A percentile compares a stretch with the other conserved stretches of the same genome.
Evolutionary conservation across 495 filamentous ascomycete species (phyloP).

Genomic region (Opeltia flavorubescens): DNA sequence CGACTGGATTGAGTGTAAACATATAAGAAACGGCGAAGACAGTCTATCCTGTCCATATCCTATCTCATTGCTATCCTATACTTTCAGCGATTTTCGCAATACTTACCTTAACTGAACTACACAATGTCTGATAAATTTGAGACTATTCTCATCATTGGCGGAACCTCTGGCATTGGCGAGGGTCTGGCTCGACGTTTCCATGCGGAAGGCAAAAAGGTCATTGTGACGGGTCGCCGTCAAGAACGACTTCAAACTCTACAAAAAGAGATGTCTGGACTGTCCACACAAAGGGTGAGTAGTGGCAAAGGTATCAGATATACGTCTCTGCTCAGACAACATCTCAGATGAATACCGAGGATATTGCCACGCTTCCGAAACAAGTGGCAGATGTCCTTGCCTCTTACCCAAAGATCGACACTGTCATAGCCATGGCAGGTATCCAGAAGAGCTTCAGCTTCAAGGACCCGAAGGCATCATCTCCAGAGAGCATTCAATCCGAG

Average conservation of each 20-base stretch:
- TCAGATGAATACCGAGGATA: constrained; percentile 19
- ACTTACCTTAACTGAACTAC: too few relatives aligned
- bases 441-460: constrained; percentile 15
- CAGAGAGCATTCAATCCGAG: constrained; percentile 15
- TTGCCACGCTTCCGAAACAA: constrained; percentile 14
- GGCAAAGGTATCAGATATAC: too few relatives aligned
- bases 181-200: constrained; percentile 13
- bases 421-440: constrained; percentile 23
- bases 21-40: too few relatives aligned
- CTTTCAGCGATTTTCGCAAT: too few relatives aligned
- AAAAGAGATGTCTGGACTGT: constrained; percentile 20
- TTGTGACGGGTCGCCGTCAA: constrained; percentile 3
- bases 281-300: too few relatives aligned
- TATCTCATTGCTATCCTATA: too few relatives aligned
- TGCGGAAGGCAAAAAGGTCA: constrained; percentile 5
- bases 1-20: too few relatives aligned
- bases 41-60: too few relatives aligned
- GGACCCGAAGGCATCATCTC: constrained; percentile 13
- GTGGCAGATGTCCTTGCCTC: constrained; percentile 14
- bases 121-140: neutral
- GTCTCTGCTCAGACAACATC: too few relatives aligned
- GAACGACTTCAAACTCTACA: constrained; percentile 17
- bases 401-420: constrained; percentile 23
- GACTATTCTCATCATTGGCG: neutral
- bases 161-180: constrained; percentile 11